phyloP scores from a whole-genome alignment of 2,329 filamentous ascomycete genomes.

The Paraconiothyrium sp. region DNA sequence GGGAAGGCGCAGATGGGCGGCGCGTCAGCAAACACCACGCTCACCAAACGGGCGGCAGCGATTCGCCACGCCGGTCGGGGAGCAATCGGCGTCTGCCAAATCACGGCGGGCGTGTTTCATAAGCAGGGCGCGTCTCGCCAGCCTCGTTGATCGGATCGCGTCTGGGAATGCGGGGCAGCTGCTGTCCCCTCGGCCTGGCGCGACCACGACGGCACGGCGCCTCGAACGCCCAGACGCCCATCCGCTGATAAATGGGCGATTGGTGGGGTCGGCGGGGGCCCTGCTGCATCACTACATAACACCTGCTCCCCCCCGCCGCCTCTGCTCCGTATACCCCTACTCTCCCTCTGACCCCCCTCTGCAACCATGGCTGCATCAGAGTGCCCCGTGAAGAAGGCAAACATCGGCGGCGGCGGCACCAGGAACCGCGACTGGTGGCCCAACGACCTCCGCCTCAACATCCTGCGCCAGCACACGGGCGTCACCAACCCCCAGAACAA shows the following conservation, averaged over 20 bases:
- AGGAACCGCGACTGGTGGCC: conserved; percentile 80
- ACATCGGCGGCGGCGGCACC: conserved; percentile 68
- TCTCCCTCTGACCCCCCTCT: conserved; percentile 20
- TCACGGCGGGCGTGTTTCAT: conserved; percentile 5
- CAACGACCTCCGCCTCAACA: conserved; percentile 71
- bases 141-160: conserved; percentile 11
- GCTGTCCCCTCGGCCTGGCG: conserved; percentile 7
- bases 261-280: conserved; percentile 13
- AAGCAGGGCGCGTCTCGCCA: conserved; percentile 15
- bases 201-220: conserved; percentile 6
- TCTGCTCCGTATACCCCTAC: neutral
- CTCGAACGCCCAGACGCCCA: conserved; percentile 7
- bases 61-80: neutral
- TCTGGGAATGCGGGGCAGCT: conserved; percentile 14
- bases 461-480: conserved; percentile 75
- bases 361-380: conserved; percentile 45
- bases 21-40: conserved; percentile 1
- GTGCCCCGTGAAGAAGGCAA: conserved; percentile 47
- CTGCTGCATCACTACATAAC: neutral
- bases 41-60: conserved; percentile 1
- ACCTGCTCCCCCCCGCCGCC: conserved; percentile 1
- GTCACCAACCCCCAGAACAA: conserved; percentile 70
- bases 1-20: neutral
- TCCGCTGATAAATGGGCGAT: conserved; percentile 13
- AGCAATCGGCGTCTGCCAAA: neutral